Evolutionary conservation across 106 monocot species (phyloP).

Genomic region (Triglochin maritima): DNA sequence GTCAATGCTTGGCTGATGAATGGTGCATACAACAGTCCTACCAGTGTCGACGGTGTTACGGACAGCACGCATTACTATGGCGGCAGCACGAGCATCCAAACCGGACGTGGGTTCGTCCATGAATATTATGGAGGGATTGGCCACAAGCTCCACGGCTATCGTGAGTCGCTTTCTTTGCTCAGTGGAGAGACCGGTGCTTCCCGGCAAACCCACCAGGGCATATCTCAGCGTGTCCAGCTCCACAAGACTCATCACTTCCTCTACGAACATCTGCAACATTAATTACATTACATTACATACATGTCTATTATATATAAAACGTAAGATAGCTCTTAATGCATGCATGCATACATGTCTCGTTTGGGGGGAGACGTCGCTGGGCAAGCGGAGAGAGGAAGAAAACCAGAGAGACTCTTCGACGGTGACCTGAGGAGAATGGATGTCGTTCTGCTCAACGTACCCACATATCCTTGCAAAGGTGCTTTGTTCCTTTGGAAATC

Average conservation of each 20-base stretch:
- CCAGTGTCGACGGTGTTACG: too few relatives aligned
- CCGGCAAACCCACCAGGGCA: conserved; percentile 21
- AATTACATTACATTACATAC: too few relatives aligned
- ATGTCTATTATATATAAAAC: too few relatives aligned
- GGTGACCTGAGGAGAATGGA: too few relatives aligned
- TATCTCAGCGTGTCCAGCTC: conserved; percentile 11
- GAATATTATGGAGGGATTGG: conserved; percentile 26
- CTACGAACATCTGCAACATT: conserved; percentile 17
- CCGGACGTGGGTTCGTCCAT: conserved; percentile 28
- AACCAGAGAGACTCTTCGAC: too few relatives aligned
- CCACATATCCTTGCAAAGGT: too few relatives aligned
- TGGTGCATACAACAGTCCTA: conserved; percentile 21
- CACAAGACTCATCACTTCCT: conserved; percentile 12
- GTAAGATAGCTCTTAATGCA: too few relatives aligned
- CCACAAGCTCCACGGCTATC: conserved; percentile 21
- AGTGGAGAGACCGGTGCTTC: conserved; percentile 10
- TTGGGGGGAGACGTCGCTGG: too few relatives aligned
- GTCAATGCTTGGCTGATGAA: conserved; percentile 29
- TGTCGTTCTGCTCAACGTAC: too few relatives aligned
- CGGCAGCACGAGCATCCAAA: conserved; percentile 23
- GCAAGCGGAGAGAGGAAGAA: too few relatives aligned
- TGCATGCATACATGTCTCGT: too few relatives aligned
- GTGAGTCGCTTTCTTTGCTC: conserved; percentile 22
- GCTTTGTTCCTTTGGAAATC: too few relatives aligned
- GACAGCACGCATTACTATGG: conserved; percentile 22